Evolutionary conservation across 345 rosid species (phyloP).

Genomic region (Eucalyptus curtisii): DNA sequence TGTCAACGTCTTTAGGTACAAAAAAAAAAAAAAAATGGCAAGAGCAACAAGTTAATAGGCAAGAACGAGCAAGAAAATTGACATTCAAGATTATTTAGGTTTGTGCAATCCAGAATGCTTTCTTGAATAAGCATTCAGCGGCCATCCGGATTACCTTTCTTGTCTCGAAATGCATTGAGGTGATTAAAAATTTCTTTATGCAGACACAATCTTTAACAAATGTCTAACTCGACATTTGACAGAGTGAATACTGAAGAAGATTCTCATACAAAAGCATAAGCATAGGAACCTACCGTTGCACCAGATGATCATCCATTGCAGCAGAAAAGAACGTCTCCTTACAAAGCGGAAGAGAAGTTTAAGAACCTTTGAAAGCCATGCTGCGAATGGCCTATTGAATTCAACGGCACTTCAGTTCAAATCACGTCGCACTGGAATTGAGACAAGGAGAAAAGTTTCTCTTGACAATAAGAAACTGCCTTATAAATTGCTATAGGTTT

Average conservation of each 20-base stretch:
- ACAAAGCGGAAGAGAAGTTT: constrained; percentile 71
- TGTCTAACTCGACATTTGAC: background rate
- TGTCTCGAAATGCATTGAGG: background rate
- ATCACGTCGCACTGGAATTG: background rate
- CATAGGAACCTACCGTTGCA: constrained; percentile 35
- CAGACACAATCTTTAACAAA: background rate
- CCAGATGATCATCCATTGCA: constrained; percentile 66
- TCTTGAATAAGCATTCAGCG: background rate
- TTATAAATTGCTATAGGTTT: constrained; percentile 81
- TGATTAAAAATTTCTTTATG: background rate
- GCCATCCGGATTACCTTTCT: background rate
- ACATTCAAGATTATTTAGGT: background rate
- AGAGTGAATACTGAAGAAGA: background rate
- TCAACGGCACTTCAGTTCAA: background rate
- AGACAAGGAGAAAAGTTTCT: background rate
- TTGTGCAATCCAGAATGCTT: background rate
- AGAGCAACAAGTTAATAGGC: background rate
- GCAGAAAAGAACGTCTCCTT: constrained; percentile 77
- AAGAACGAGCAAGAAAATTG: background rate
- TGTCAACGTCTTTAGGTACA: background rate
- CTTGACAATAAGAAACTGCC: constrained; percentile 13
- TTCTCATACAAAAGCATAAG: background rate
- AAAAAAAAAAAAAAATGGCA: background rate
- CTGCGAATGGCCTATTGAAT: constrained; percentile 61
- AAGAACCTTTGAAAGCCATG: constrained; percentile 82